Base-by-base conservation (phyloP, 306 rosid species). In the Pterocarpus santalinus region DNA sequence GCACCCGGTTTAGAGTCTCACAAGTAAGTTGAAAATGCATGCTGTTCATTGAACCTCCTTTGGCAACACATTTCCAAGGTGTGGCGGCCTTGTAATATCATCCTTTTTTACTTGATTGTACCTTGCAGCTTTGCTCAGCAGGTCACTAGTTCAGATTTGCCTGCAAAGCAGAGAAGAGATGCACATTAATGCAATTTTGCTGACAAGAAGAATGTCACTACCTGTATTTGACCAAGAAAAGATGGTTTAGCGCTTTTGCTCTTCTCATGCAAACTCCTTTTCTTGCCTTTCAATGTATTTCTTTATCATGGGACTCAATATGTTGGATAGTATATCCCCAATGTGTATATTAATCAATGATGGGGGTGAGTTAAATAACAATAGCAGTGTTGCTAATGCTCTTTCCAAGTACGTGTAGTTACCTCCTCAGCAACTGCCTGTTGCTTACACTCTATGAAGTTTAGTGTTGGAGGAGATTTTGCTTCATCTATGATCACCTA, bases 121-220 rank as follows among this genome's bases (percentile, higher is more conserved):
- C 67, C 72, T 85, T 89, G 87, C 92, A 94, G 98, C 72, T 72
- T 90, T 71, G 87, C 85, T 41, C 89, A 85, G 87, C 88, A 86
- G 72, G 80, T 90, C 28, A 73, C 92, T n/a, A 89, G 91, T 76
- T 82, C 85, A 14, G 81, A 89, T 82, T 78, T 36, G 44, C 80
- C 41, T 5, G 79, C 76, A 75, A 89, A 84, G 74, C 80, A 38
- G 78, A 81, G 56, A 63, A 86, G 90, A 85, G 83, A 49, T 57
- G 79, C 60, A 1, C 83, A 76, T 51, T 81, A 80, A 63, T 72
- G 79, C 16, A 46, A 72, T 65, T 71, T 68, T 60, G 5, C 72
- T 33, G 75, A 69, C 71, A 68, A 71, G 64, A 76, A 53, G 32
- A 58, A 62, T 73, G 53, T 32, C 41, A 43, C 41, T 82, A 58